Conservation (phyloP, 768 basidiomycete genomes). For the Rhizopogon rudus region DNA sequence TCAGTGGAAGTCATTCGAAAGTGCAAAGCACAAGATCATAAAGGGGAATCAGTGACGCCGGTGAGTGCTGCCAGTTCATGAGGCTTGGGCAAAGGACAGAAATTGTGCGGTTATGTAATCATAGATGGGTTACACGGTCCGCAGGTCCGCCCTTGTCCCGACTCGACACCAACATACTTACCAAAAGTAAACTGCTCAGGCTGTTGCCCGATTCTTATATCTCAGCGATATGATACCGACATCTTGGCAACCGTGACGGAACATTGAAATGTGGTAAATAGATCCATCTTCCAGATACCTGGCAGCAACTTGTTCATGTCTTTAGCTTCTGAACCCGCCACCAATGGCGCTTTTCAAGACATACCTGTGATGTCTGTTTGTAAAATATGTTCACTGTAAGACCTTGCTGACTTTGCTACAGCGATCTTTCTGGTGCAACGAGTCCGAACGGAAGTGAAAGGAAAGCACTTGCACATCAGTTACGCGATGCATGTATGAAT, state of each 20-base stretch:
- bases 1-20: conserved; percentile 19
- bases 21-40: not conserved
- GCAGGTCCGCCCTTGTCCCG: too few species aligned
- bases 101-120: conserved; percentile 7
- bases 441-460: conserved; percentile 35
- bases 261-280: too few species aligned
- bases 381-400: not conserved
- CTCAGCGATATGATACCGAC: too few species aligned
- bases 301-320: conserved; percentile 9
- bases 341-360: conserved; percentile 16
- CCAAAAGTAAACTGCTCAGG: too few species aligned
- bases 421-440: conserved; percentile 39
- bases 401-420: conserved; percentile 13
- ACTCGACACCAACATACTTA: too few species aligned
- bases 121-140: not conserved
- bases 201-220: too few species aligned
- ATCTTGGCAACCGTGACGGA: too few species aligned
- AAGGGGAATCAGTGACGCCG: not conserved
- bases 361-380: conserved; percentile 23
- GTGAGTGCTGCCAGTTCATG: not conserved
- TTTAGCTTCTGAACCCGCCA: conserved; percentile 6
- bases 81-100: conserved; percentile 1
- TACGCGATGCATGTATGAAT: conserved; percentile 72
- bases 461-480: conserved; percentile 43
- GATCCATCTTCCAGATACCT: too few species aligned